Evolutionary conservation across 345 rosid species (phyloP).

Genomic region (Fremontodendron californicum): DNA sequence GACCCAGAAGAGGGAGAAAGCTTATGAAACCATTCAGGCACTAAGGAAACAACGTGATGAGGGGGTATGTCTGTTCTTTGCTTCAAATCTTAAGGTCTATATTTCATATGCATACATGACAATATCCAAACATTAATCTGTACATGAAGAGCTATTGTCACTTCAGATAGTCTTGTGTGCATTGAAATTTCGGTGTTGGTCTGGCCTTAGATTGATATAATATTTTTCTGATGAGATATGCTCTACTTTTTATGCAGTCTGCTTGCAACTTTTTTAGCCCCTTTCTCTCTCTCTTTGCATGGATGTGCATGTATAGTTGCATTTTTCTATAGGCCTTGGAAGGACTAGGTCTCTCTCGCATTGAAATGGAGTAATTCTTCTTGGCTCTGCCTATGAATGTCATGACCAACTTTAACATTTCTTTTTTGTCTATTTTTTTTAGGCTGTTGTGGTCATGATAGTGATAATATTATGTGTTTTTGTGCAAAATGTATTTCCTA

Average conservation of each 20-base stretch:
- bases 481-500: not conserved
- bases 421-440: not conserved
- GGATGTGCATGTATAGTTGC: not conserved
- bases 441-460: not conserved
- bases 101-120: not conserved
- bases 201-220: no score
- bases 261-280: not conserved
- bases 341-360: not conserved
- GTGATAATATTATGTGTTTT: not conserved
- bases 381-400: not conserved
- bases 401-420: not conserved
- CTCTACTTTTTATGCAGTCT: not conserved
- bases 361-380: not conserved
- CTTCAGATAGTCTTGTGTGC: no score
- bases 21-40: slow-evolving; percentile 45
- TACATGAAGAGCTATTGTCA: not conserved
- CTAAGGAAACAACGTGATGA: slow-evolving; percentile 65
- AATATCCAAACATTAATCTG: not conserved
- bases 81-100: not conserved
- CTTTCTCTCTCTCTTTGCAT: not conserved
- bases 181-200: no score
- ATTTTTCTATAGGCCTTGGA: not conserved
- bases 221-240: not conserved
- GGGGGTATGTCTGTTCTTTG: slow-evolving; percentile 41
- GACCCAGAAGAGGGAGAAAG: slow-evolving; percentile 60